phyloP scores from a whole-genome alignment of 108 stramenopile species.

The Chaetoceros tenuissimus region DNA sequence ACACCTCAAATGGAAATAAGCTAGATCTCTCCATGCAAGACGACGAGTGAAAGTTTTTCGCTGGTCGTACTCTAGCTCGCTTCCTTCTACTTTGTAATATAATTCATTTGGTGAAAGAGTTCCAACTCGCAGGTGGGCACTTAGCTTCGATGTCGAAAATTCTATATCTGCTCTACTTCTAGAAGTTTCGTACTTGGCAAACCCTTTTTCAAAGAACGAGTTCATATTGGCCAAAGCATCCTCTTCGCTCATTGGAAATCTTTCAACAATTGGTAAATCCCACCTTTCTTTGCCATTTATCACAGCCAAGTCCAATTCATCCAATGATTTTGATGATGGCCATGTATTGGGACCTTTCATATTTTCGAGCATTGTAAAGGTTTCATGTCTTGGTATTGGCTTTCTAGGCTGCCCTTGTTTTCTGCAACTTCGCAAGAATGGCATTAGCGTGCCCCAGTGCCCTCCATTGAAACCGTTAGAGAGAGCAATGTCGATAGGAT shows the following conservation, averaged over 20 bases:
- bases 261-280: constrained; percentile 21
- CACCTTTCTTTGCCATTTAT: constrained; percentile 10
- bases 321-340: not conserved
- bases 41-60: constrained; percentile 32
- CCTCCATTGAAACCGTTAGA: constrained; percentile 27
- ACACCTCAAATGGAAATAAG: constrained; percentile 24
- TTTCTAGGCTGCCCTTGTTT: constrained; percentile 19
- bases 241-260: constrained; percentile 25
- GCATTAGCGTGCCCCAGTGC: constrained; percentile 39
- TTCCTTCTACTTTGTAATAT: constrained; percentile 22
- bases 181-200: constrained; percentile 15
- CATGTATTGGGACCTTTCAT: constrained; percentile 3
- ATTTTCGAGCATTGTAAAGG: constrained; percentile 14
- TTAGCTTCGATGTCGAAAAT: constrained; percentile 16
- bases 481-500: constrained; percentile 16
- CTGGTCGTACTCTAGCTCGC: constrained; percentile 19
- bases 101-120: constrained; percentile 31
- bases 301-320: constrained; percentile 11
- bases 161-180: constrained; percentile 29
- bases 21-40: constrained; percentile 36
- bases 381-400: constrained; percentile 19
- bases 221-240: constrained; percentile 7
- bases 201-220: constrained; percentile 15
- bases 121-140: constrained; percentile 23
- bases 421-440: constrained; percentile 24